Evolutionary conservation across 2,329 filamentous ascomycete species (phyloP), one percentile per base, ranked within the genome.

Genomic region (Fusarium udum): DNA sequence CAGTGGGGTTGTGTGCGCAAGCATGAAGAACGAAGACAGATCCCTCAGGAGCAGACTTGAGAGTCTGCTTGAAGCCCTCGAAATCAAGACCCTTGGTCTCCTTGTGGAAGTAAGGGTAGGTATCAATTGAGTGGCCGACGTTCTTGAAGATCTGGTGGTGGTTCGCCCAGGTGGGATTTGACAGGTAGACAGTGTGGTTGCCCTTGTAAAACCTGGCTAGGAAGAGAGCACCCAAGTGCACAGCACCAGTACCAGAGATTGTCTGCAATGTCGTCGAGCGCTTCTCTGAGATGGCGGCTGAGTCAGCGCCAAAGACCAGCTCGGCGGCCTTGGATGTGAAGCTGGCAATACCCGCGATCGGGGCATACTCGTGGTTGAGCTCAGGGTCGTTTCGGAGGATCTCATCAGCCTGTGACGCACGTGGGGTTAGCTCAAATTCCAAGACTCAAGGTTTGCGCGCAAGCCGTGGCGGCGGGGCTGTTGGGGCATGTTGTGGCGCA

Each of bases 81-180:
- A 97, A 95, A 84, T 98, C 95, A 59, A 99, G 91, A 56, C 94
- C 95, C 82, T 94, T 95, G 75, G 95, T 97, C 81, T 93, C 82
- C 82, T 94, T 91, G 82, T 91, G 92, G 86, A 97, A 99, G 88
- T 99, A 99, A 56, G 95, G 96, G 86, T 99, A 99, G 75, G 90
- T 90, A 76, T 92, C 92, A 78, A 94, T 90, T 39, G 90, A 85
- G 36, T 98, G 87, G 77, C 89, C 88, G 80, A 98, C 95, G 81
- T 98, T 98, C 84, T 87, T 90, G 87, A 99, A 97, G 87, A 99
- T 98, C 84, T 98, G 96, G 86, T 97, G 92, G 90, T 99, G 96
- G 87, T 99, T 99, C 77, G 93, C 95, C 96, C 96, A 99, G 71
- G 96, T 99, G 60, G 96, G 96, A 83, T 93, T 93, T 79, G 95